Conservation (phyloP, 2,329 filamentous ascomycete genomes). For the Polychaeton citri region DNA sequence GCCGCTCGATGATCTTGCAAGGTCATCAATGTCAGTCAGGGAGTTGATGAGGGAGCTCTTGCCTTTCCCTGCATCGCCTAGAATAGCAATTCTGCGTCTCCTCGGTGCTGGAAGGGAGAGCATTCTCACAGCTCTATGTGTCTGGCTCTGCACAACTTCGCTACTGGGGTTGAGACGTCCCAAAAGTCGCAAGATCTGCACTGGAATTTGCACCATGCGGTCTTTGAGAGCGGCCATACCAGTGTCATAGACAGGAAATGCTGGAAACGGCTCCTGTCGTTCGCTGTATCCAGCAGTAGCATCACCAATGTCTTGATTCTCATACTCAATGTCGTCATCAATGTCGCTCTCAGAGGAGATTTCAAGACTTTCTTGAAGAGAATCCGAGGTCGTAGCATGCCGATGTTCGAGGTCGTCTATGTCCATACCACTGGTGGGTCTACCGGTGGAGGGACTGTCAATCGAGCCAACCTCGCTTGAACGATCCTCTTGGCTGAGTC, state of each 20-base stretch:
- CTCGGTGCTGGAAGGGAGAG: not conserved
- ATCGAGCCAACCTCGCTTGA: too few species aligned
- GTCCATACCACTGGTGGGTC: too few species aligned
- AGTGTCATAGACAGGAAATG: not conserved
- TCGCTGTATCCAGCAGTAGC: not conserved
- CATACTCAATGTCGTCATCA: not conserved
- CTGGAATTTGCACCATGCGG: not conserved
- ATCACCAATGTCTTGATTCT: not conserved
- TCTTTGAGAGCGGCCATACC: not conserved
- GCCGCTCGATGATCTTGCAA: slow-evolving; percentile 9
- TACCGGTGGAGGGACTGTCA: slow-evolving; percentile 9
- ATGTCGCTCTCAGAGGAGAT: not conserved
- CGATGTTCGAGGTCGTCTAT: too few species aligned
- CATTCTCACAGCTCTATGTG: too few species aligned
- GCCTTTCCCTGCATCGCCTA: slow-evolving; percentile 11
- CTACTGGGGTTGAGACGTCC: too few species aligned
- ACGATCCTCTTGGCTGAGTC: too few species aligned
- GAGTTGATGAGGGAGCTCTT: slow-evolving; percentile 16
- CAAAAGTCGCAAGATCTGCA: too few species aligned
- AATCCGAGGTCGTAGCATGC: too few species aligned
- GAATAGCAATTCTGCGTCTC: slow-evolving; percentile 5
- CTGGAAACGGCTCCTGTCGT: not conserved
- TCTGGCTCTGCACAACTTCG: too few species aligned
- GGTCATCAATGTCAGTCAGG: slow-evolving; percentile 6
- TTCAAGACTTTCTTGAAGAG: too few species aligned